phyloP scores from a whole-genome alignment of 352 stramenopile genomes.

The Globisporangium nagaii region DNA sequence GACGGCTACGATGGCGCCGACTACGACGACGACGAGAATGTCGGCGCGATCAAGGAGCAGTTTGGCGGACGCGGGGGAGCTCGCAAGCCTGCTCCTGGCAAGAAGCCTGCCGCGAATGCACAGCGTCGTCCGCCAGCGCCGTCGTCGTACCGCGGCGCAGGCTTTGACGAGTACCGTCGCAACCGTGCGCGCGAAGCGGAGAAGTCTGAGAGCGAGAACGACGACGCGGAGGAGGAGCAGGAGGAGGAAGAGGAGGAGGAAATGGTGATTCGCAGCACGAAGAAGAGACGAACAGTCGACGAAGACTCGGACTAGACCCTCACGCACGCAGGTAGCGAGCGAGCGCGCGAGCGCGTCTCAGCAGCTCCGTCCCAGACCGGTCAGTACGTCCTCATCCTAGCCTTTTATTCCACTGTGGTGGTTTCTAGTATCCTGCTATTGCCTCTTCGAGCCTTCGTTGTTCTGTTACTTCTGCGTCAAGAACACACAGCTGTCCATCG shows the following conservation, averaged over 20 bases:
- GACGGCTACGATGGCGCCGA: conserved; percentile 71
- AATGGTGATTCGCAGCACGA: conserved; percentile 59
- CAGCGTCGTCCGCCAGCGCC: conserved; percentile 22
- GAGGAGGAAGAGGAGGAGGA: conserved; percentile 78
- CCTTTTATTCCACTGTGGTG: too few species aligned
- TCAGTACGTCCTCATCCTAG: not conserved
- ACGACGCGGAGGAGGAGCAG: conserved; percentile 53
- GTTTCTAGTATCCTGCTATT: not conserved
- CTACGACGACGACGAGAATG: conserved; percentile 82
- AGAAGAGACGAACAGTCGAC: conserved; percentile 80
- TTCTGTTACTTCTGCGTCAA: conserved; percentile 46
- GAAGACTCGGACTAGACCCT: conserved; percentile 69
- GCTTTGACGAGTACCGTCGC: conserved; percentile 76
- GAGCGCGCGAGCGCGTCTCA: too few species aligned
- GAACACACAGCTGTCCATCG: conserved; percentile 75
- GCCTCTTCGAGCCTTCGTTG: not conserved
- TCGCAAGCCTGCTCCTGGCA: conserved; percentile 30
- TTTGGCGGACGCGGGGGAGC: conserved; percentile 50
- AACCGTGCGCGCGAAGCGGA: conserved; percentile 50
- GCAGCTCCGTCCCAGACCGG: too few species aligned
- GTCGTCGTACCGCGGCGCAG: conserved; percentile 46
- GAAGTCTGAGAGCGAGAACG: conserved; percentile 69
- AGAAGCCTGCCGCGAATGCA: conserved; percentile 18
- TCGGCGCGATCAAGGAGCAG: conserved; percentile 82
- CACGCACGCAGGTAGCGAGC: not conserved